phyloP scores from a whole-genome alignment of 306 rosid genomes.

The Citrullus colocynthis region DNA sequence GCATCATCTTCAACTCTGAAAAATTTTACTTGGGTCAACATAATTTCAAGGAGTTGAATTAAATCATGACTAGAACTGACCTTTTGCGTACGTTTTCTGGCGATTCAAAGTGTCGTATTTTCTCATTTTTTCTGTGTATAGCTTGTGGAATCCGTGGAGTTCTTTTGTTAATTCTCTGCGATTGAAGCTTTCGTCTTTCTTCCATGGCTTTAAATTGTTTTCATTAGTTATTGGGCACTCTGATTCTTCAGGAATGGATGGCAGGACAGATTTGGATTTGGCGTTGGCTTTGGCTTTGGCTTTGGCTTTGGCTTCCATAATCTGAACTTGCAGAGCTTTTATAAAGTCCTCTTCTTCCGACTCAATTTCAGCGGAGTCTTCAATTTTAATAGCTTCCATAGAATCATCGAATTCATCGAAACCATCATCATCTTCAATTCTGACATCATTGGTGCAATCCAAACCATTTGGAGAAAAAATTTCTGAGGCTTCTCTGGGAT shows the following conservation, averaged over 20 bases:
- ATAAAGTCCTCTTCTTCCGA: slow-evolving; percentile 20
- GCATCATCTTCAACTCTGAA: slow-evolving; percentile 35
- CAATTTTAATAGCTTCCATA: neutral
- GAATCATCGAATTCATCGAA: slow-evolving; percentile 13
- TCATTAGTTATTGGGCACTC: slow-evolving; percentile 61
- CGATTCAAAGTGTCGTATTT: slow-evolving; percentile 73
- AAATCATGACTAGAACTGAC: slow-evolving; percentile 22
- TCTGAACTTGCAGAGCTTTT: slow-evolving; percentile 53
- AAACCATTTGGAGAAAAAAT: neutral
- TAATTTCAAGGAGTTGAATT: no score
- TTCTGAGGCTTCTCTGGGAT: slow-evolving; percentile 2
- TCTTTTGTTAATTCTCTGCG: slow-evolving; percentile 28
- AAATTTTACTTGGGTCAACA: no score
- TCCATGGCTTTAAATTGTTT: slow-evolving; percentile 78
- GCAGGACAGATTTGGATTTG: slow-evolving; percentile 30
- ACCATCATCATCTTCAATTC: slow-evolving; percentile 20
- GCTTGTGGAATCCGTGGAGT: slow-evolving; percentile 61
- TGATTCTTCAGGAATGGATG: slow-evolving; percentile 78
- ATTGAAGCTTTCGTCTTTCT: slow-evolving; percentile 50
- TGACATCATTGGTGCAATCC: slow-evolving; percentile 18
- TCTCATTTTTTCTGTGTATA: slow-evolving; percentile 70
- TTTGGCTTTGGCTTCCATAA: slow-evolving; percentile 49
- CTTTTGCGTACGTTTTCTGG: slow-evolving; percentile 79
- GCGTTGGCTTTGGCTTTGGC: slow-evolving; percentile 17
- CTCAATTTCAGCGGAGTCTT: slow-evolving; percentile 62